Base-by-base conservation (phyloP, 768 basidiomycete species). In the Boletus bicolor region DNA sequence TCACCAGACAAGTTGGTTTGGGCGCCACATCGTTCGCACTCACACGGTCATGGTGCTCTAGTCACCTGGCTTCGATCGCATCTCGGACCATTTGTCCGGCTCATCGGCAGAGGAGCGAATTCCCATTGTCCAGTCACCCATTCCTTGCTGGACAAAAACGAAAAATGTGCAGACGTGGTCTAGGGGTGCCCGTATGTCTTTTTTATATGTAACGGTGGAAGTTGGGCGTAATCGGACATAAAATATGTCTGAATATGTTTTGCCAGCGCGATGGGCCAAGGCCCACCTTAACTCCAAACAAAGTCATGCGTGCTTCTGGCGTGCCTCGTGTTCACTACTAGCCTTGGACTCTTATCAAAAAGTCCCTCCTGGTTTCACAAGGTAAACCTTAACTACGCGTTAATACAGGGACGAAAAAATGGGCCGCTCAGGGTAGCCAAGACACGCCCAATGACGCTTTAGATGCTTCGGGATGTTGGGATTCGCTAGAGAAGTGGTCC, bases 281-380 rank as follows among this genome's bases (percentile, higher is more conserved):
- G 26, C 11, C 38, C 36, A 37, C 64, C 61, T 61, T 68, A 55
- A 32, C 49, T 55, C 67, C 67, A 67, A 64, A 59, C 52, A 60
- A 54, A 41, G 58, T 57, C 57, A 56, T 45, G 51, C 32, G 54
- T 34, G 51, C 65, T 68, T 70, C 70, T 68, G 58, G 65, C 62
- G 53, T 51, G 50, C 70, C 68, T 72, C 68, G 59, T 69, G 68
- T 66, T 53, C 38, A 14, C 12, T 38, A 32, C 28, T 28, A 28
- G 28, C 2, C 28, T 28, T 28, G 28, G 34, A 34, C 38, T 45
- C 41, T 39, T 57, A 46, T 44, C 45, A 38, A 60, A 56, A 54
- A 42, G 46, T 17, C 44, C 39, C 28, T 38, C 42, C 24, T 50
- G 53, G 44, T 49, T 59, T 56, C 60, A 52, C 60, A 42, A 39